Percentiles rank a stretch among this genome's conserved stretches.
These are phyloP conservation scores for Phytophthora melonis DNA, from an alignment of 352 stramenopile genomes.

Conservation along the genomic window DNA sequence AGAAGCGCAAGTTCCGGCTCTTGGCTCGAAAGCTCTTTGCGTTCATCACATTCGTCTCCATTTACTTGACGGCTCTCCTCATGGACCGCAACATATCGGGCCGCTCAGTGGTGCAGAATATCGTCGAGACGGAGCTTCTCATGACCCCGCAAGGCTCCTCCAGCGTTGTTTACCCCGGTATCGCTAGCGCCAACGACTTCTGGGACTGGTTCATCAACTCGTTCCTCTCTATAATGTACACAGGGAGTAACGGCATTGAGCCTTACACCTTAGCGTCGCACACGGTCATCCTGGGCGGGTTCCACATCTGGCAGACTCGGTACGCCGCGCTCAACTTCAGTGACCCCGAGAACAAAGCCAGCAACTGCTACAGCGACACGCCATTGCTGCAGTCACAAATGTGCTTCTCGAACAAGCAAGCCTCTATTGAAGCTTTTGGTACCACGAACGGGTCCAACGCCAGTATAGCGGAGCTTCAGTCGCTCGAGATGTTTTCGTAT, in stretches of 20 bases:
- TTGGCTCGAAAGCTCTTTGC: constrained; percentile 68
- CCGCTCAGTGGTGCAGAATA: constrained; percentile 65
- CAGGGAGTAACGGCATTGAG: constrained; percentile 40
- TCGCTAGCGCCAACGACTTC: constrained; percentile 52
- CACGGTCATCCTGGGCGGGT: constrained; percentile 70
- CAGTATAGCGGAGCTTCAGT: constrained; percentile 32
- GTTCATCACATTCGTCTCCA: constrained; percentile 73
- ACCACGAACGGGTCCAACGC: constrained; percentile 44
- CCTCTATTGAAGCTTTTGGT: constrained; percentile 52
- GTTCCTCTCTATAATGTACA: constrained; percentile 62
- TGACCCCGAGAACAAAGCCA: constrained; percentile 41
- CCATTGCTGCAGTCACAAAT: constrained; percentile 44
- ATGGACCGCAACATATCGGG: constrained; percentile 79
- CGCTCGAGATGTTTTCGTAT: constrained; percentile 73
- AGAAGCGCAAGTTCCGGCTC: constrained; percentile 77
- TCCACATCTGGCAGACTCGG: constrained; percentile 67
- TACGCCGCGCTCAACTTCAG: constrained; percentile 62
- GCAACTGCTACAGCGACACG: constrained; percentile 59
- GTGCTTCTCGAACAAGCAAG: constrained; percentile 47
- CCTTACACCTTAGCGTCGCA: constrained; percentile 71
- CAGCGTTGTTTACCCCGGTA: constrained; percentile 47
- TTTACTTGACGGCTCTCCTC: constrained; percentile 69
- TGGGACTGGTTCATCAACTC: constrained; percentile 77
- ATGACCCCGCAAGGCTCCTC: constrained; percentile 47
- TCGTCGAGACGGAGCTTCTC: constrained; percentile 66